These are phyloP conservation scores for Mytilinidion resinicola DNA, from an alignment of 495 filamentous ascomycete genomes.

Conservation along the genomic window DNA sequence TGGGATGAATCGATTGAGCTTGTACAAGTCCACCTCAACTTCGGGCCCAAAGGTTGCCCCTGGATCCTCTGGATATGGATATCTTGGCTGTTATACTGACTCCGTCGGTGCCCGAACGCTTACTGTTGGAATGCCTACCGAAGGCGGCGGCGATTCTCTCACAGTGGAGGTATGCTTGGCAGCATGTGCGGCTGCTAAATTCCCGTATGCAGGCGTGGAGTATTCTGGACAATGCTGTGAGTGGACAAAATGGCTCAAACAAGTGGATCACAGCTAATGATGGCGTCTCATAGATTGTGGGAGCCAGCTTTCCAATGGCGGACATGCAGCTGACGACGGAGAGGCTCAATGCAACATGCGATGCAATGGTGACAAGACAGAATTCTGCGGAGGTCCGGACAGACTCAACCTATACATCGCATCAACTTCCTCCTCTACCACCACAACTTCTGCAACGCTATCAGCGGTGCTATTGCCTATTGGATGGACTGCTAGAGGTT, in stretches of 20 bases:
- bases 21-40: conserved; percentile 3
- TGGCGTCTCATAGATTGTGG: no score
- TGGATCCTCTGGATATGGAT: background rate
- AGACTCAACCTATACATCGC: background rate
- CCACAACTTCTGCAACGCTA: background rate
- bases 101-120: conserved; percentile 6
- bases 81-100: conserved; percentile 5
- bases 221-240: no score
- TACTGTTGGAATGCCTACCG: background rate
- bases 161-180: background rate
- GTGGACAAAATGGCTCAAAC: no score
- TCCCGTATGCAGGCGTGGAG: conserved; percentile 10
- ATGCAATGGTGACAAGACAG: background rate
- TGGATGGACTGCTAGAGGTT: background rate
- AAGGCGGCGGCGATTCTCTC: conserved; percentile 6
- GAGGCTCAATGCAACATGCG: background rate
- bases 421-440: background rate
- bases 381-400: background rate
- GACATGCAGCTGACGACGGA: background rate
- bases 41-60: background rate
- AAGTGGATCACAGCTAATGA: no score
- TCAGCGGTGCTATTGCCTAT: background rate
- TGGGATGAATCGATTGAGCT: conserved; percentile 4
- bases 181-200: background rate
- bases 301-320: conserved; percentile 2